A percentile compares a stretch with the other conserved stretches of the same genome.
phyloP scores from a whole-genome alignment of 2,329 filamentous ascomycete genomes.

The Pseudogymnoascus sp. region DNA sequence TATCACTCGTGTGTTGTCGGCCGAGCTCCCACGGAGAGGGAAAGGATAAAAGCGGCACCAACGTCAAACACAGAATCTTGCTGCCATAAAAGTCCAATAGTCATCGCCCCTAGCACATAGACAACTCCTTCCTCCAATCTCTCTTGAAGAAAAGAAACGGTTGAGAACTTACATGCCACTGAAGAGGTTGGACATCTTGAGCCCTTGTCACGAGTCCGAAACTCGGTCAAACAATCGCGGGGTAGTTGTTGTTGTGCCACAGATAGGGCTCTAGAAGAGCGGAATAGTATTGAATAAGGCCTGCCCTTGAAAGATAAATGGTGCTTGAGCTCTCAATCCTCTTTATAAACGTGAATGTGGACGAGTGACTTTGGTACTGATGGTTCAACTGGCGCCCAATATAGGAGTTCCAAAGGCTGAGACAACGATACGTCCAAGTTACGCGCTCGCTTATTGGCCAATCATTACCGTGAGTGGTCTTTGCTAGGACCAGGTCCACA shows the following conservation, averaged over 20 bases:
- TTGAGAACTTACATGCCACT: conserved; percentile 29
- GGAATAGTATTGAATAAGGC: neutral
- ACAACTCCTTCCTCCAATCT: neutral
- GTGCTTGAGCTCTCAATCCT: neutral
- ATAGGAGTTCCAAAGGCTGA: conserved; percentile 8
- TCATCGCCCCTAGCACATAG: neutral
- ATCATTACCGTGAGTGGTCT: neutral
- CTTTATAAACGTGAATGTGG: conserved; percentile 5
- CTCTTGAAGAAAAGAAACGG: neutral
- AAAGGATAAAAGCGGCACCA: neutral
- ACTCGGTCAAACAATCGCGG: conserved; percentile 7
- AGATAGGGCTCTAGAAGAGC: neutral
- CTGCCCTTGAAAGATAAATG: neutral
- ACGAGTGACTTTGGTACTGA: conserved; percentile 4
- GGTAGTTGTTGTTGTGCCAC: conserved; percentile 3
- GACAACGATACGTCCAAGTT: conserved; percentile 9
- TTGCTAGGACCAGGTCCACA: neutral
- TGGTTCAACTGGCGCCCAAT: neutral
- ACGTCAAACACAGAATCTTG: neutral
- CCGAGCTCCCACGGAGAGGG: neutral
- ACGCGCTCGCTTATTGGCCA: conserved; percentile 4
- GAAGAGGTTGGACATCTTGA: conserved; percentile 29
- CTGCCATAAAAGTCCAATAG: neutral
- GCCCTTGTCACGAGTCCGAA: neutral
- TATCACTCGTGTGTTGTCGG: neutral